Percentiles rank a stretch among this genome's conserved stretches.
These are phyloP conservation scores for Trifolium fragiferum DNA, from an alignment of 306 rosid genomes.

Conservation along the genomic window DNA sequence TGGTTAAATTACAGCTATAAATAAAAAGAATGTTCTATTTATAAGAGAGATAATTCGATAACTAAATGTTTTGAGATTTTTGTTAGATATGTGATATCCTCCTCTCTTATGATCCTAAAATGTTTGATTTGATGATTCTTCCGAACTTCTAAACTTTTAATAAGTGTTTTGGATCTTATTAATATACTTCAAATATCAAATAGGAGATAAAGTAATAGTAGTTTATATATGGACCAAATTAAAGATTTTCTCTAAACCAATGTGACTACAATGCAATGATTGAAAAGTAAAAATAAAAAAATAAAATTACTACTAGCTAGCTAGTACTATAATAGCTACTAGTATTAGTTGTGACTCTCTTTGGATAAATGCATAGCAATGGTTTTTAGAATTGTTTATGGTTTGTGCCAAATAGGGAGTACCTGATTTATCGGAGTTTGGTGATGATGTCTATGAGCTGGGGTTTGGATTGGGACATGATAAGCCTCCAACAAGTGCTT, in stretches of 20 bases:
- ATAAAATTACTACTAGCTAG: too few relatives aligned
- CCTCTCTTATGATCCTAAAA: too few relatives aligned
- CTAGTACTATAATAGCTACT: not conserved
- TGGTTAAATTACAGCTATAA: too few relatives aligned
- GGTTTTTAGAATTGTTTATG: slow-evolving; percentile 4
- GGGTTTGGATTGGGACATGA: slow-evolving; percentile 77
- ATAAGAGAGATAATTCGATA: too few relatives aligned
- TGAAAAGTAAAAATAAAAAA: slow-evolving; percentile 35
- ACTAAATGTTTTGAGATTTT: too few relatives aligned
- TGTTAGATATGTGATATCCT: too few relatives aligned
- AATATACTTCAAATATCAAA: not conserved
- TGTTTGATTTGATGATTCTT: too few relatives aligned
- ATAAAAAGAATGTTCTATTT: too few relatives aligned
- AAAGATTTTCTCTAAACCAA: not conserved
- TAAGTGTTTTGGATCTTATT: too few relatives aligned
- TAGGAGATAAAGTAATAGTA: not conserved
- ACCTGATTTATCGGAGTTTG: slow-evolving; percentile 82
- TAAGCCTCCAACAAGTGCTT: slow-evolving; percentile 81
- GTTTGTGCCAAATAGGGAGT: slow-evolving; percentile 59
- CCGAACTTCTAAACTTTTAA: too few relatives aligned
- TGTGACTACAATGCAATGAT: slow-evolving; percentile 38
- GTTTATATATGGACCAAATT: too few relatives aligned
- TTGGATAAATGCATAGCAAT: not conserved
- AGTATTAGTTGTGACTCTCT: slow-evolving; percentile 9
- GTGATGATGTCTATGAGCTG: slow-evolving; percentile 71